phyloP scores from a whole-genome alignment of 1,284 basidiomycete species.

The Boletus smithii region DNA sequence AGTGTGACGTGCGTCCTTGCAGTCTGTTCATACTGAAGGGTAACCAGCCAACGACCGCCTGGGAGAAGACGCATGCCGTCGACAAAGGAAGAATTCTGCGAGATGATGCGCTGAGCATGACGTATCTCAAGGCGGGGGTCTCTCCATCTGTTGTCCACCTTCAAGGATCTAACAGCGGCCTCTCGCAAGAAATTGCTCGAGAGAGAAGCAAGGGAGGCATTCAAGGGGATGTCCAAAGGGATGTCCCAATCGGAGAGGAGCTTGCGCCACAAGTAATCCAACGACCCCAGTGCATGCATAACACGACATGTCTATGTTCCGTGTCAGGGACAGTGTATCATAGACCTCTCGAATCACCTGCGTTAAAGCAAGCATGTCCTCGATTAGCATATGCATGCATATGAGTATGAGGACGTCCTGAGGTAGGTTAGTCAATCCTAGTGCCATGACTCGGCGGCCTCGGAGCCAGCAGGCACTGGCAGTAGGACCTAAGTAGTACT shows the following conservation, averaged over 20 bases:
- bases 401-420: constrained; percentile 40
- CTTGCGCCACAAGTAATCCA: constrained; percentile 25
- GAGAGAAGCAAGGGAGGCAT: constrained; percentile 27
- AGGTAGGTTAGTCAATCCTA: constrained; percentile 34
- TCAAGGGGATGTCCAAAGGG: constrained; percentile 36
- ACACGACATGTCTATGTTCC: constrained; percentile 53
- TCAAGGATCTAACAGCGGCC: constrained; percentile 42
- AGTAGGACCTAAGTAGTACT: neutral
- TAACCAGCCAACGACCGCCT: constrained; percentile 25
- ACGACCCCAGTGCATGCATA: constrained; percentile 40
- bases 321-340: constrained; percentile 5
- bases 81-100: constrained; percentile 19
- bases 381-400: constrained; percentile 32
- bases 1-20: constrained; percentile 19
- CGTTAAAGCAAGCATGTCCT: constrained; percentile 46
- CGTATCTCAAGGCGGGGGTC: constrained; percentile 36
- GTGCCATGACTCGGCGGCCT: constrained; percentile 6
- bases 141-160: constrained; percentile 52
- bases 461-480: too few relatives aligned
- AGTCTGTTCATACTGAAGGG: constrained; percentile 16
- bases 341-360: constrained; percentile 37
- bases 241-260: constrained; percentile 26
- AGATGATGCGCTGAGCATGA: constrained; percentile 35
- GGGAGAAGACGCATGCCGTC: constrained; percentile 25
- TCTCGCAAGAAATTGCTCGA: constrained; percentile 35